Conservation (phyloP, 805 yeast genomes). For the Maudiozyma bulderi region DNA sequence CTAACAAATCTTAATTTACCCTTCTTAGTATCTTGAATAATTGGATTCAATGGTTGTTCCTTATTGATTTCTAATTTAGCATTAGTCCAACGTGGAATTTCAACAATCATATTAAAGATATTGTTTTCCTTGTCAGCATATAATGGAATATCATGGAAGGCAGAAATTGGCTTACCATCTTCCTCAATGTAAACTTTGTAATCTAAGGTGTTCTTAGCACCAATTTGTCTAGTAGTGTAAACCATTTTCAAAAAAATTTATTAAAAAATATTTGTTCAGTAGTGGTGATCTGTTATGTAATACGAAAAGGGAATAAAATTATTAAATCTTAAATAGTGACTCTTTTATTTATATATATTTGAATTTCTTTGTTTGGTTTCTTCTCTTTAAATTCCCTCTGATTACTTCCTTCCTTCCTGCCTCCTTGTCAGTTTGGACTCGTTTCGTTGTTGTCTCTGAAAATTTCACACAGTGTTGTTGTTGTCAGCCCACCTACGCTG, state of each 20-base stretch:
- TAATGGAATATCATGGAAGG: slow-evolving; percentile 90
- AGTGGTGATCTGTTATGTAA: background rate
- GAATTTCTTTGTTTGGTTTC: background rate
- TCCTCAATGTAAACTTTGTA: slow-evolving; percentile 85
- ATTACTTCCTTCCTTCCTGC: too few relatives aligned
- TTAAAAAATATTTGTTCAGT: background rate
- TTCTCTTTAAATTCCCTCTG: too few relatives aligned
- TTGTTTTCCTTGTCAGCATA: slow-evolving; percentile 91
- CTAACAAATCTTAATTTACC: slow-evolving; percentile 92
- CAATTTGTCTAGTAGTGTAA: slow-evolving; percentile 85
- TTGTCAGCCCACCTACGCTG: too few relatives aligned
- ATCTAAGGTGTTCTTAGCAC: slow-evolving; percentile 92
- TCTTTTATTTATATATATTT: background rate
- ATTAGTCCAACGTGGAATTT: slow-evolving; percentile 97
- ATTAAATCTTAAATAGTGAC: background rate
- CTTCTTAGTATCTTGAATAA: slow-evolving; percentile 93
- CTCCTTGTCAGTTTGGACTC: too few relatives aligned
- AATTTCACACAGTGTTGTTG: too few relatives aligned
- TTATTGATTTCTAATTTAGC: slow-evolving; percentile 93
- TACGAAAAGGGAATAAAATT: background rate
- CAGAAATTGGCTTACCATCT: slow-evolving; percentile 89
- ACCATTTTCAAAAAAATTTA: slow-evolving; percentile 37
- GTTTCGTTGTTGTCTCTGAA: too few relatives aligned
- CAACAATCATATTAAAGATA: slow-evolving; percentile 83
- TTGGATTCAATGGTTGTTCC: slow-evolving; percentile 80